These are phyloP conservation scores for Phytophthora lateralis DNA, from an alignment of 352 stramenopile species.

Conservation along the genomic window DNA sequence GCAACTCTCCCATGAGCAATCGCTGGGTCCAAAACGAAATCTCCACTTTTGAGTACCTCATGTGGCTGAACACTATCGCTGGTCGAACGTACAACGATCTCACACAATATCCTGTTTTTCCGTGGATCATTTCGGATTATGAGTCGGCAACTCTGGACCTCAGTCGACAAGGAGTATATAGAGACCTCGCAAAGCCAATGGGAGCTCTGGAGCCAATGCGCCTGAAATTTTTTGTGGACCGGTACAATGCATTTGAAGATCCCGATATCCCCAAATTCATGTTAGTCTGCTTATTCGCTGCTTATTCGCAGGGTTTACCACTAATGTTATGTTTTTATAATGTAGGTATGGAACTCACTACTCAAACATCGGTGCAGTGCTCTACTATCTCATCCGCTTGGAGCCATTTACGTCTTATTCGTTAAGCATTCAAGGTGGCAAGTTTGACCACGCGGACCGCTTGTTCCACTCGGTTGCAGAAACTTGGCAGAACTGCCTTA, in stretches of 20 bases:
- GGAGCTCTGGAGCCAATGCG: slow-evolving; percentile 94
- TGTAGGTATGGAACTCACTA: slow-evolving; percentile 89
- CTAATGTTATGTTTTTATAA: slow-evolving; percentile 12
- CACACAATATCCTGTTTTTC: slow-evolving; percentile 97
- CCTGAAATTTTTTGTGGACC: slow-evolving; percentile 93
- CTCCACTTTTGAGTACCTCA: slow-evolving; percentile 96
- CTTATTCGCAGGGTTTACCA: too few species aligned
- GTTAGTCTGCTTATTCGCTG: slow-evolving; percentile 50
- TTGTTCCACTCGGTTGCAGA: slow-evolving; percentile 92
- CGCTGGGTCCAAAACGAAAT: slow-evolving; percentile 90
- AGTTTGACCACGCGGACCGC: slow-evolving; percentile 93
- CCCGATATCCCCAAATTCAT: slow-evolving; percentile 89
- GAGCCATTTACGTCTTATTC: slow-evolving; percentile 98
- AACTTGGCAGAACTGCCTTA: slow-evolving; percentile 90
- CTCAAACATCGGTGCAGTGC: slow-evolving; percentile 94
- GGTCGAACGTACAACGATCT: slow-evolving; percentile 92
- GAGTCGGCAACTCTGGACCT: slow-evolving; percentile 76
- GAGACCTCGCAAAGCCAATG: slow-evolving; percentile 97
- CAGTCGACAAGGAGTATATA: slow-evolving; percentile 81
- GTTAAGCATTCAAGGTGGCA: slow-evolving; percentile 95
- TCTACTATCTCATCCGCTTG: slow-evolving; percentile 99
- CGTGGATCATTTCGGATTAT: slow-evolving; percentile 91
- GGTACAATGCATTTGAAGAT: slow-evolving; percentile 92
- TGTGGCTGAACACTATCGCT: slow-evolving; percentile 92
- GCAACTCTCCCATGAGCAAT: slow-evolving; percentile 70